Evolutionary conservation across 1,139 yeast genomes (phyloP).

Genomic region (Magnusiomyces clavatus): DNA sequence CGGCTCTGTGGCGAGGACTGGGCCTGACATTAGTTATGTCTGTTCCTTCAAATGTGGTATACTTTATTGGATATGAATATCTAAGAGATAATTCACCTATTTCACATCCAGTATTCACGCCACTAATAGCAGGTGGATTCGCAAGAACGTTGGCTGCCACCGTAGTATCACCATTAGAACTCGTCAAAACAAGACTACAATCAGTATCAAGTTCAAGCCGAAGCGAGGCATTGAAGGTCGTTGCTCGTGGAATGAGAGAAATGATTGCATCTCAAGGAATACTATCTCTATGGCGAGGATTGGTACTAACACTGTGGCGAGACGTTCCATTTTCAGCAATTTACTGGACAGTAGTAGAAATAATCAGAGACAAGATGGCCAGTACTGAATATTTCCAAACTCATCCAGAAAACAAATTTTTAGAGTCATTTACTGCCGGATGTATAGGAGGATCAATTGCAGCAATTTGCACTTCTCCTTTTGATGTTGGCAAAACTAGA

Average conservation of each 20-base stretch:
- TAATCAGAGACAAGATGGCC: slow-evolving; percentile 22
- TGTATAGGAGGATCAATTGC: slow-evolving; percentile 79
- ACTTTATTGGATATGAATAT: slow-evolving; percentile 88
- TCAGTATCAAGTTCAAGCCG: slow-evolving; percentile 41
- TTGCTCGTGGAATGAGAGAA: slow-evolving; percentile 46
- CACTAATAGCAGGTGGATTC: slow-evolving; percentile 75
- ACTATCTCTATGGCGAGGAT: slow-evolving; percentile 68
- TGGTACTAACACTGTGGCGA: slow-evolving; percentile 85
- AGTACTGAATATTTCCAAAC: slow-evolving; percentile 20
- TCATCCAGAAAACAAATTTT: slow-evolving; percentile 46
- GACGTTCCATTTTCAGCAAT: slow-evolving; percentile 96
- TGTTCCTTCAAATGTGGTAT: slow-evolving; percentile 85
- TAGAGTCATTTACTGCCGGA: slow-evolving; percentile 76
- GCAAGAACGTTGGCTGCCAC: slow-evolving; percentile 85
- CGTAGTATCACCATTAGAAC: slow-evolving; percentile 78
- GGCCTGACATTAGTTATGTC: slow-evolving; percentile 82
- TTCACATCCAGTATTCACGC: slow-evolving; percentile 47
- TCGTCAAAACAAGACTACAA: slow-evolving; percentile 80
- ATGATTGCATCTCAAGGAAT: slow-evolving; percentile 55
- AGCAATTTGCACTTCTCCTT: slow-evolving; percentile 83
- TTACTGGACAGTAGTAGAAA: slow-evolving; percentile 70
- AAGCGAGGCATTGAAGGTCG: slow-evolving; percentile 31
- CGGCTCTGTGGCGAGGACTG: slow-evolving; percentile 85
- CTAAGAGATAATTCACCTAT: slow-evolving; percentile 70
- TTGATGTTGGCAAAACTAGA: slow-evolving; percentile 95